Evolutionary conservation across 805 yeast species (phyloP).

Genomic region (Aciculoconidium aculeatum): DNA sequence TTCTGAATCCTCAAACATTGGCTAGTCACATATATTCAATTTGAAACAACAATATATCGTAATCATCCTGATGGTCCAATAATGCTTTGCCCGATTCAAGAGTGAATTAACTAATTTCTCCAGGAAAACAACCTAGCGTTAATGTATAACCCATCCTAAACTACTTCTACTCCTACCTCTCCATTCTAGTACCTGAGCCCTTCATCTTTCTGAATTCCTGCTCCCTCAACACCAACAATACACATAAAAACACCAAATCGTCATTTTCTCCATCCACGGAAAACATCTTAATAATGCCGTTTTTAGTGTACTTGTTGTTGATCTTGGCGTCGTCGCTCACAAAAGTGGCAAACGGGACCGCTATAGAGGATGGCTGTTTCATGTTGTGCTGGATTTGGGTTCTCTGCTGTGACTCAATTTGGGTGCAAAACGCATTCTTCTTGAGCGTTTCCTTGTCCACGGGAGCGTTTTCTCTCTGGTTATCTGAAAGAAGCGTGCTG

Average conservation of each 20-base stretch:
- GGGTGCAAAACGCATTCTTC: slow-evolving; percentile 13
- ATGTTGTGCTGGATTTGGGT: slow-evolving; percentile 15
- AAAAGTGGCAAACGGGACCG: slow-evolving; percentile 26
- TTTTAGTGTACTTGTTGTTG: slow-evolving; percentile 12
- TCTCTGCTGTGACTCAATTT: slow-evolving; percentile 18
- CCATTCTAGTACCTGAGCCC: slow-evolving; percentile 24
- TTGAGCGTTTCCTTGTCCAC: slow-evolving; percentile 10
- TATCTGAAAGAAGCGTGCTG: slow-evolving; percentile 17
- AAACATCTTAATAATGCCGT: slow-evolving; percentile 20
- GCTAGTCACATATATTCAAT: too few species aligned
- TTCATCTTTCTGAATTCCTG: slow-evolving; percentile 29
- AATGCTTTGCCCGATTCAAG: too few species aligned
- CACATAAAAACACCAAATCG: slow-evolving; percentile 17
- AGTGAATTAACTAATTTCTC: too few species aligned
- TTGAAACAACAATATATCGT: too few species aligned
- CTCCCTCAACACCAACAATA: slow-evolving; percentile 25
- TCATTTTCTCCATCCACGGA: slow-evolving; percentile 13
- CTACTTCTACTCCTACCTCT: too few species aligned
- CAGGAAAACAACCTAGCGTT: too few species aligned
- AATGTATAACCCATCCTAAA: too few species aligned
- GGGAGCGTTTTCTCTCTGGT: slow-evolving; percentile 9
- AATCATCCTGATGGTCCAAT: too few species aligned
- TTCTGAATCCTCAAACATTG: too few species aligned
- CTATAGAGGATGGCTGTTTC: slow-evolving; percentile 14
- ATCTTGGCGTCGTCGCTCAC: slow-evolving; percentile 21